Evolutionary conservation across 2,329 filamentous ascomycete species (phyloP).

Genomic region (Aspergillus sp.): DNA sequence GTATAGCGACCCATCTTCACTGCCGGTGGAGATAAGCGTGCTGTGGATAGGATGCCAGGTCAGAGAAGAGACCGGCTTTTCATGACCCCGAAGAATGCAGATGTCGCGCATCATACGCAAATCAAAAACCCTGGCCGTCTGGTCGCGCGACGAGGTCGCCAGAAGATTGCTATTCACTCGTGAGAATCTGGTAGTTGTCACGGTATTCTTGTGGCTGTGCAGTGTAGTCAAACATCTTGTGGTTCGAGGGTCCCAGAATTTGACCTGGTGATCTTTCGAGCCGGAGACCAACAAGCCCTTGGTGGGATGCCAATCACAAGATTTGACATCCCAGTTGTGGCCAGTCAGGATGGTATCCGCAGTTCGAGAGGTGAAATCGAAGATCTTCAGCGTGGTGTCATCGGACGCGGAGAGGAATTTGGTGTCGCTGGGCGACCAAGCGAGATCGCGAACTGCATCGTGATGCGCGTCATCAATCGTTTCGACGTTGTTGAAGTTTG

Average conservation of each 20-base stretch:
- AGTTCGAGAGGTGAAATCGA: slow-evolving; percentile 84
- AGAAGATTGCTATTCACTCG: slow-evolving; percentile 78
- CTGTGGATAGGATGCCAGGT: slow-evolving; percentile 93
- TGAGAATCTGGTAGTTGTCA: slow-evolving; percentile 90
- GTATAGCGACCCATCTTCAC: slow-evolving; percentile 82
- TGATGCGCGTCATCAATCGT: slow-evolving; percentile 81
- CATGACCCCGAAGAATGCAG: slow-evolving; percentile 85
- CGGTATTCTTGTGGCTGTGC: slow-evolving; percentile 95
- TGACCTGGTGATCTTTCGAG: slow-evolving; percentile 95
- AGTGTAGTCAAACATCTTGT: slow-evolving; percentile 87
- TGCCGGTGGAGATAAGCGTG: slow-evolving; percentile 84
- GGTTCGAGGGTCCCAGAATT: slow-evolving; percentile 95
- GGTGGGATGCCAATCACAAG: slow-evolving; percentile 94
- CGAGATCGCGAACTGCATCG: slow-evolving; percentile 84
- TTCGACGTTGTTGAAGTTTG: slow-evolving; percentile 98
- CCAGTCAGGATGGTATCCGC: slow-evolving; percentile 82
- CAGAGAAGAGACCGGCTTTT: slow-evolving; percentile 91
- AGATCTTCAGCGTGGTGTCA: slow-evolving; percentile 90
- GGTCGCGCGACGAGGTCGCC: slow-evolving; percentile 88
- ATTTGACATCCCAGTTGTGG: slow-evolving; percentile 98
- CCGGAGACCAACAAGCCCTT: slow-evolving; percentile 94
- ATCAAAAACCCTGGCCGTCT: slow-evolving; percentile 90
- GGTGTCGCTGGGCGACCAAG: slow-evolving; percentile 88
- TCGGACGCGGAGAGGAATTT: slow-evolving; percentile 97
- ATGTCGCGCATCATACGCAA: slow-evolving; percentile 98